Percentiles rank a stretch among this genome's conserved stretches.
These are phyloP conservation scores for Arthrobotrys sphaeroides DNA, from an alignment of 2,329 filamentous ascomycete genomes.

Conservation along the genomic window DNA sequence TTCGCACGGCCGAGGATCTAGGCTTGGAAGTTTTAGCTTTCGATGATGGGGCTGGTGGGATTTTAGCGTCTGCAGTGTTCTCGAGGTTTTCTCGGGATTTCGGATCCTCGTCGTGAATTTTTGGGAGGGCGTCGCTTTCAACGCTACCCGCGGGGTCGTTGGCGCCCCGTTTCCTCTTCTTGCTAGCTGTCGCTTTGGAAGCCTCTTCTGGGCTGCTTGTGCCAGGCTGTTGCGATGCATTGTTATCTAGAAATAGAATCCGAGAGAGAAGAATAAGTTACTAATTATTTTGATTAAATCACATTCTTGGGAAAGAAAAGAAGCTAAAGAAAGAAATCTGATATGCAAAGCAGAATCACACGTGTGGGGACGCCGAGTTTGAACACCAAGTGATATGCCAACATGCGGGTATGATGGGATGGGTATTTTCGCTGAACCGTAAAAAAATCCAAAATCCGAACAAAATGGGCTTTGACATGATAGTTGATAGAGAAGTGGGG, in stretches of 20 bases:
- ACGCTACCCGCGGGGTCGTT: conserved; percentile 35
- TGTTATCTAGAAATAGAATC: conserved; percentile 48
- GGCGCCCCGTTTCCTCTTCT: conserved; percentile 47
- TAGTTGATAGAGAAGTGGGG: neutral
- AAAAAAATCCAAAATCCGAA: conserved; percentile 17
- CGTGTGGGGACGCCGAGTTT: conserved; percentile 24
- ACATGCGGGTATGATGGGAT: conserved; percentile 33
- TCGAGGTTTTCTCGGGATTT: neutral
- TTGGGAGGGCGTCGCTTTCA: conserved; percentile 19
- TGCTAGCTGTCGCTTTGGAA: conserved; percentile 22
- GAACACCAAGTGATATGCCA: conserved; percentile 38
- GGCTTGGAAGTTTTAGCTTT: conserved; percentile 19
- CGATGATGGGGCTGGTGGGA: conserved; percentile 17
- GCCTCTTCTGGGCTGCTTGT: conserved; percentile 44
- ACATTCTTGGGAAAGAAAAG: conserved; percentile 21
- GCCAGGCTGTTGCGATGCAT: conserved; percentile 18
- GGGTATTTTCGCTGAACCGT: conserved; percentile 12
- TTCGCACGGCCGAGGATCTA: conserved; percentile 13
- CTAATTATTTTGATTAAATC: conserved; percentile 49
- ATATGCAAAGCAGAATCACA: conserved; percentile 16
- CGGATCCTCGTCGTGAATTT: neutral
- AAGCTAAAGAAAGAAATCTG: conserved; percentile 17
- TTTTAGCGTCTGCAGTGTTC: neutral
- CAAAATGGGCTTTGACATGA: conserved; percentile 7
- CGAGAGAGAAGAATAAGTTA: conserved; percentile 46